Base-by-base conservation (phyloP, 2,329 filamentous ascomycete genomes). In the Lecanosticta acicola region DNA sequence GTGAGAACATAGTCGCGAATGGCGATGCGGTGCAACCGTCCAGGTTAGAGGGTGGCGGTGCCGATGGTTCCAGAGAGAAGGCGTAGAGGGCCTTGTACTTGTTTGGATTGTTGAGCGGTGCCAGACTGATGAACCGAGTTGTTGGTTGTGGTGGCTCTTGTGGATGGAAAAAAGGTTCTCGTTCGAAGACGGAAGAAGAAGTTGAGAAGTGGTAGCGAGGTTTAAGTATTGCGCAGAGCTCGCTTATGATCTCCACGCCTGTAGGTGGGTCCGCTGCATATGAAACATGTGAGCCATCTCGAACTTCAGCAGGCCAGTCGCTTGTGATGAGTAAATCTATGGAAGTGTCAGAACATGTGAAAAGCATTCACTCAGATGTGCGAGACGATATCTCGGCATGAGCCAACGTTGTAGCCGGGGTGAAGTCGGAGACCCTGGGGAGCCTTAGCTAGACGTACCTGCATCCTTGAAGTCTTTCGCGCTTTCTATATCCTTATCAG, bases 81-180 rank as follows among this genome's bases (percentile, higher is more conserved):
- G 85, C 87, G 58, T 89, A 91, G 58, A 91, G 75, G 43, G 83
- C 80, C 65, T 91, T 96, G 40, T 86, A 81, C 66, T 94, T 95
- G 16, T 73, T 71, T 0, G 77, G 53, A 59, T 94, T 94, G 46
- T 81, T 85, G 59, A 80, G 90, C 0, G 84, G 76, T 0, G 89
- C 90, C 43, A 97, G 73, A 43, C 89, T 94, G 59, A 97, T 85
- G 70, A 98, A 98, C 14, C 93, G 81, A 1, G 93, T 97, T 8
- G 94, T 68, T 1, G 74, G 70, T 26, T 68, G 71, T 3, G 77
- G 73, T 4, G 51, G 24, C 3, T 57, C 49, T 1, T 51, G 58
- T 17, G 69, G 54, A 63, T 94, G 84, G 60, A 93, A 83, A 71
- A 96, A 98, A 0, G 91, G 88, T 66, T 97, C 93, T 45, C 93